Evolutionary conservation across 2,329 filamentous ascomycete species (phyloP).

Genomic region (Ascochyta viciae-villosae): DNA sequence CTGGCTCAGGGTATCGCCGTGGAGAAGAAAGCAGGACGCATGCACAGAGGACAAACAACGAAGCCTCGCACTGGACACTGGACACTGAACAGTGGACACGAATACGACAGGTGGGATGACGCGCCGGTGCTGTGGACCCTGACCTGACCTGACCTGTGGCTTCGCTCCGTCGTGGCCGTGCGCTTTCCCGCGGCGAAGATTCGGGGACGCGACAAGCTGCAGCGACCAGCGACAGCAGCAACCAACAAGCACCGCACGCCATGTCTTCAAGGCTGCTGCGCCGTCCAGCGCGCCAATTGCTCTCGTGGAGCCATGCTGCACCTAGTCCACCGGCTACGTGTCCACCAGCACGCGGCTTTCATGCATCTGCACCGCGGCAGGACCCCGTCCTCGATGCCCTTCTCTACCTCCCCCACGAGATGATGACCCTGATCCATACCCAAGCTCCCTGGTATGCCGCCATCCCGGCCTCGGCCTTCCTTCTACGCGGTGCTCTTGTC

Average conservation of each 20-base stretch:
- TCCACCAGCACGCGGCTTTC: conserved; percentile 54
- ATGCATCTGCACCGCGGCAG: conserved; percentile 53
- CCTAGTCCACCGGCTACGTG: conserved; percentile 1
- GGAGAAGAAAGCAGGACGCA: conserved; percentile 16
- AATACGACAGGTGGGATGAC: conserved; percentile 39
- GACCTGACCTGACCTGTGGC: conserved; percentile 8
- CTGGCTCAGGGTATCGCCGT: conserved; percentile 17
- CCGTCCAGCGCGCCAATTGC: conserved; percentile 36
- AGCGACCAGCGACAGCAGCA: conserved; percentile 1
- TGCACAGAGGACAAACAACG: conserved; percentile 14
- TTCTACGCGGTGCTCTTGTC: conserved; percentile 57
- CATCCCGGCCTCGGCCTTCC: conserved; percentile 62
- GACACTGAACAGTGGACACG: neutral
- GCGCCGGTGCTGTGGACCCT: conserved; percentile 30
- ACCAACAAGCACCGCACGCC: conserved; percentile 21
- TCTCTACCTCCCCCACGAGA: conserved; percentile 53
- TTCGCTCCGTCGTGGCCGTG: conserved; percentile 5
- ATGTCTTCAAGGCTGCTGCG: conserved; percentile 37
- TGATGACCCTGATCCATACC: conserved; percentile 61
- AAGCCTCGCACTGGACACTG: conserved; percentile 11
- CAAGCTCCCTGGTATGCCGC: conserved; percentile 62
- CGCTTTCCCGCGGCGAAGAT: conserved; percentile 27
- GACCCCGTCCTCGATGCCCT: conserved; percentile 53
- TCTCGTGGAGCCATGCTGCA: conserved; percentile 15
- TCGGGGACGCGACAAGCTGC: conserved; percentile 1